Percentiles rank a stretch among this genome's conserved stretches.
These are phyloP conservation scores for Dothiorella sarmentorum DNA, from an alignment of 2,329 filamentous ascomycete genomes.

Conservation along the genomic window DNA sequence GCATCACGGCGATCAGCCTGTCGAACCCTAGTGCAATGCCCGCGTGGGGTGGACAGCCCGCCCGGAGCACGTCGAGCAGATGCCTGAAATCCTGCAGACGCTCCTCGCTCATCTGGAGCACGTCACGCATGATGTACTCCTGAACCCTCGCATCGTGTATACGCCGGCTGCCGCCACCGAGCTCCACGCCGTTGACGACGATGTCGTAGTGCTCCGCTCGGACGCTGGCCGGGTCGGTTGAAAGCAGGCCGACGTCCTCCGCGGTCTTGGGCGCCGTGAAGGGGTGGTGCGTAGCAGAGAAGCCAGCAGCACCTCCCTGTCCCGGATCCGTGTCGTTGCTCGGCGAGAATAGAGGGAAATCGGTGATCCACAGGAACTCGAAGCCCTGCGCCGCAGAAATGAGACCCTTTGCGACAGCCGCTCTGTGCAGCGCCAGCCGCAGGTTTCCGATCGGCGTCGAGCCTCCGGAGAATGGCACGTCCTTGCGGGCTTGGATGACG, in stretches of 20 bases:
- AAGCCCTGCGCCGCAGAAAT: constrained; percentile 53
- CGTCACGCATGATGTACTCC: constrained; percentile 76
- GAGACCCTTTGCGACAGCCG: constrained; percentile 61
- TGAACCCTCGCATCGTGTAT: constrained; percentile 84
- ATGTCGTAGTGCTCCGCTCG: constrained; percentile 92
- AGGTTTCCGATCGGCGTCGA: constrained; percentile 71
- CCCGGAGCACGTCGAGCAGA: constrained; percentile 73
- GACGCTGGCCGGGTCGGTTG: constrained; percentile 66
- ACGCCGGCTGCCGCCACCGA: constrained; percentile 88
- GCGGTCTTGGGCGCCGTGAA: constrained; percentile 81
- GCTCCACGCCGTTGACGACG: constrained; percentile 90
- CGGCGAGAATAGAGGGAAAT: constrained; percentile 91
- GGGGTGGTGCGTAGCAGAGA: constrained; percentile 88
- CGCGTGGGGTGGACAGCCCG: constrained; percentile 91
- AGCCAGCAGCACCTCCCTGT: constrained; percentile 75
- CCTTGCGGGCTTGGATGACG: constrained; percentile 72
- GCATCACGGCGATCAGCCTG: constrained; percentile 74
- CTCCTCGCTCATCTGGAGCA: constrained; percentile 71
- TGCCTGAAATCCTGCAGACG: constrained; percentile 81
- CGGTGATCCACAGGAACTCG: constrained; percentile 77
- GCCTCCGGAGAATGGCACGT: constrained; percentile 64
- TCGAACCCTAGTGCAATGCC: constrained; percentile 94
- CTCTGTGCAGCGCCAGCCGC: constrained; percentile 65
- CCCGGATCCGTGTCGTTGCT: constrained; percentile 63
- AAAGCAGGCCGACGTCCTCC: constrained; percentile 70